These are phyloP conservation scores for Mycena capillaripes DNA, from an alignment of 768 basidiomycete species.

Conservation along the genomic window DNA sequence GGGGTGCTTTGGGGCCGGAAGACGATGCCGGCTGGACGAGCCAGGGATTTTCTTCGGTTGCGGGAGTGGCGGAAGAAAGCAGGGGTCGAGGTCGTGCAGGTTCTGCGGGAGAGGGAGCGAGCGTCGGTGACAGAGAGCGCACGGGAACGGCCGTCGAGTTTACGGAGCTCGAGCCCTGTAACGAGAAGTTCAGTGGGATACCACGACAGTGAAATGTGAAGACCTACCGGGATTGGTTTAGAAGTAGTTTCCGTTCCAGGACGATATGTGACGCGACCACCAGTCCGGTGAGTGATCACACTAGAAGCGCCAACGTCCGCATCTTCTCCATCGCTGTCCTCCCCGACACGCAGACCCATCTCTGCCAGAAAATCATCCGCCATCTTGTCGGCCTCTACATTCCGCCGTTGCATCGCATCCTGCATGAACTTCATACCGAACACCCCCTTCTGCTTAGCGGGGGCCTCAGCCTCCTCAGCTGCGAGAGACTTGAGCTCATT, in stretches of 20 bases:
- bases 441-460: constrained; percentile 73
- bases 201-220: background rate
- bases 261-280: constrained; percentile 75
- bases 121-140: constrained; percentile 22
- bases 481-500: constrained; percentile 78
- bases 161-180: background rate
- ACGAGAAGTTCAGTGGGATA: constrained; percentile 1
- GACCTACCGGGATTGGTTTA: constrained; percentile 43
- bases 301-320: constrained; percentile 50
- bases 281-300: constrained; percentile 67
- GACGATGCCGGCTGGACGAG: constrained; percentile 58
- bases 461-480: constrained; percentile 48
- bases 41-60: constrained; percentile 81
- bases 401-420: constrained; percentile 83
- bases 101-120: constrained; percentile 14
- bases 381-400: constrained; percentile 67
- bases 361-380: constrained; percentile 83
- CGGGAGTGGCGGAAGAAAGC: constrained; percentile 39
- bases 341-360: constrained; percentile 59
- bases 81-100: constrained; percentile 31
- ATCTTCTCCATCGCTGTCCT: constrained; percentile 46
- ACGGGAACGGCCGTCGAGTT: constrained; percentile 33
- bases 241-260: constrained; percentile 57
- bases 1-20: constrained; percentile 61
- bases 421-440: constrained; percentile 99